phyloP scores from a whole-genome alignment of 805 yeast genomes.

The Phaffomyces antillensis region DNA sequence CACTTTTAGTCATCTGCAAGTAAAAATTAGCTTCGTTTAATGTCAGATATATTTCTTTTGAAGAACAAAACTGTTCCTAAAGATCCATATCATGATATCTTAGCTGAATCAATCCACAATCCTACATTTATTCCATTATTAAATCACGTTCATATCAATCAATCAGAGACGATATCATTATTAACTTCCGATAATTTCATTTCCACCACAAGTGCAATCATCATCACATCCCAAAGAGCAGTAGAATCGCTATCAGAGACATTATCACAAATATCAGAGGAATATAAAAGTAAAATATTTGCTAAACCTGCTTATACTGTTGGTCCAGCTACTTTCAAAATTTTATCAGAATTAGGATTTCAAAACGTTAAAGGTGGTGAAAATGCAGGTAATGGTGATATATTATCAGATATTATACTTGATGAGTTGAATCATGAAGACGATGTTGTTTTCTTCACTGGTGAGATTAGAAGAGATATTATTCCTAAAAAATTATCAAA shows the following conservation, averaged over 20 bases:
- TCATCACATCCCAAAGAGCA: constrained; percentile 87
- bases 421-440: constrained; percentile 16
- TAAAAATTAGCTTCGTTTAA: neutral
- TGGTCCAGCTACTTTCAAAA: constrained; percentile 78
- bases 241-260: constrained; percentile 67
- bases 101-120: constrained; percentile 29
- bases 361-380: constrained; percentile 61
- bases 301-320: constrained; percentile 69
- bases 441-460: constrained; percentile 68
- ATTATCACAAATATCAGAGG: constrained; percentile 15
- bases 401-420: constrained; percentile 60
- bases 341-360: constrained; percentile 59
- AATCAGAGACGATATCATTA: constrained; percentile 35
- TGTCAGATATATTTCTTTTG: constrained; percentile 40
- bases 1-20: no score
- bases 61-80: constrained; percentile 65
- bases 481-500: constrained; percentile 55
- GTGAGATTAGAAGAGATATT: constrained; percentile 75
- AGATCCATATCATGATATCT: constrained; percentile 55
- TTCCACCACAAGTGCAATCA: constrained; percentile 39
- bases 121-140: constrained; percentile 69
- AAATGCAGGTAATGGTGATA: constrained; percentile 74
- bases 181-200: constrained; percentile 39
- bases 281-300: constrained; percentile 26
- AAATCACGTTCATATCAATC: constrained; percentile 51